Evolutionary conservation across 805 yeast genomes (phyloP).

Genomic region (Jamesozyma spencerorum): DNA sequence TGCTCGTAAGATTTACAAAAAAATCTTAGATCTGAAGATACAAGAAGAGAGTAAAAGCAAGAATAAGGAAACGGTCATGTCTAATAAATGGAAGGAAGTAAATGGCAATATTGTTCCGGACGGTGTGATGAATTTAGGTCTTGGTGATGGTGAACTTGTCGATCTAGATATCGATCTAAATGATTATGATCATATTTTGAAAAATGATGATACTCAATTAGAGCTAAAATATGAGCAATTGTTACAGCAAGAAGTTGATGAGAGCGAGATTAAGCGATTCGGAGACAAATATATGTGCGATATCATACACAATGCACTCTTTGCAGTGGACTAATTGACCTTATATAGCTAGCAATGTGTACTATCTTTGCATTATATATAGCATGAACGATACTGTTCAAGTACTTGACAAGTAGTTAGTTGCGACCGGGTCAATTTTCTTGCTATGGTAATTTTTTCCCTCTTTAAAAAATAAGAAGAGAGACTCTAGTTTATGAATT

Average conservation of each 20-base stretch:
- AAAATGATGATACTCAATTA: slow-evolving; percentile 17
- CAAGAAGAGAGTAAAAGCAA: slow-evolving; percentile 12
- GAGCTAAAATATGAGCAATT: slow-evolving; percentile 28
- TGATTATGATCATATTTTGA: slow-evolving; percentile 19
- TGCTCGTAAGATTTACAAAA: slow-evolving; percentile 29
- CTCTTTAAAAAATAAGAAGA: too few species aligned
- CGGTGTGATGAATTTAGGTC: slow-evolving; percentile 39
- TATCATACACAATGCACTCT: neutral
- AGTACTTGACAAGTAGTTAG: too few species aligned
- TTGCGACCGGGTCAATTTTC: too few species aligned
- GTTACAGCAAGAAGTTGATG: slow-evolving; percentile 11
- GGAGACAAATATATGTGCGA: neutral
- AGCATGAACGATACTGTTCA: too few species aligned
- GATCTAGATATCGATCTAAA: slow-evolving; percentile 31
- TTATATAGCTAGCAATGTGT: too few species aligned
- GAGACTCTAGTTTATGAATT: too few species aligned
- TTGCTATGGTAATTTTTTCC: too few species aligned
- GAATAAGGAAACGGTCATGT: slow-evolving; percentile 25
- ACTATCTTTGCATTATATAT: too few species aligned
- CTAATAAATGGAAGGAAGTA: slow-evolving; percentile 37
- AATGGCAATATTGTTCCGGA: slow-evolving; percentile 35
- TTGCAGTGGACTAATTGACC: neutral
- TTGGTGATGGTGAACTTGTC: slow-evolving; percentile 40
- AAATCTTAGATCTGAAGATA: slow-evolving; percentile 19
- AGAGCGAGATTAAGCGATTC: slow-evolving; percentile 23